Percentiles rank a stretch among this genome's conserved stretches.
phyloP scores from a whole-genome alignment of 345 rosid genomes.

The Salix koriyanagi region DNA sequence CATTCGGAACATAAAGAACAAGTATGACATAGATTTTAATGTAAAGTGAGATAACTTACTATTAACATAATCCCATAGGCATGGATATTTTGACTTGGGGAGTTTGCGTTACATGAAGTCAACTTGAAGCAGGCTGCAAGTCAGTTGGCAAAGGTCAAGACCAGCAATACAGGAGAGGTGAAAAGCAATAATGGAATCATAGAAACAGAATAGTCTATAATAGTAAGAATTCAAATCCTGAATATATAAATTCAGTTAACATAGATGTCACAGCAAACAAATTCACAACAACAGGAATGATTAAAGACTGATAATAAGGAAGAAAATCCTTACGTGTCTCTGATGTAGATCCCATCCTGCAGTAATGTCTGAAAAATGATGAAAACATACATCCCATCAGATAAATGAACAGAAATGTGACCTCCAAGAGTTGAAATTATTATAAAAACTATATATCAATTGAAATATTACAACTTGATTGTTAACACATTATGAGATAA shows the following conservation, averaged over 20 bases:
- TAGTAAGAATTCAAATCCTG: not conserved
- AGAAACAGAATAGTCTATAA: not conserved
- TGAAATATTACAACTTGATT: not conserved
- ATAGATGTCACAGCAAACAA: not conserved
- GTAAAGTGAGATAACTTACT: constrained; percentile 45
- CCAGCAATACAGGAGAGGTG: not conserved
- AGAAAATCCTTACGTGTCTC: constrained; percentile 48
- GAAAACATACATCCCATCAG: constrained; percentile 19
- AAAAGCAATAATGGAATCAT: not conserved
- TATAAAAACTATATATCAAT: not conserved
- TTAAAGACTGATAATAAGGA: not conserved
- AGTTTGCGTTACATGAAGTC: constrained; percentile 59
- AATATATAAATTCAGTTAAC: not conserved
- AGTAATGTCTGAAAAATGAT: constrained; percentile 59
- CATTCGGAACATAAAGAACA: not conserved
- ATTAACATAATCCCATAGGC: constrained; percentile 74
- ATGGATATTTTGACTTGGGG: constrained; percentile 67
- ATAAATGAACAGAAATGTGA: constrained; percentile 6
- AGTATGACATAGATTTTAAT: not conserved
- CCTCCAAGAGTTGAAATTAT: constrained; percentile 1
- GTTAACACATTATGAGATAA: not conserved
- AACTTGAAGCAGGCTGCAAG: constrained; percentile 77
- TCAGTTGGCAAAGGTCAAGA: not conserved
- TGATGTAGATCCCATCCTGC: constrained; percentile 66
- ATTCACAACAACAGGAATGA: not conserved